Conservation (phyloP, 1,284 basidiomycete genomes). For the Papiliotrema terrestris region DNA sequence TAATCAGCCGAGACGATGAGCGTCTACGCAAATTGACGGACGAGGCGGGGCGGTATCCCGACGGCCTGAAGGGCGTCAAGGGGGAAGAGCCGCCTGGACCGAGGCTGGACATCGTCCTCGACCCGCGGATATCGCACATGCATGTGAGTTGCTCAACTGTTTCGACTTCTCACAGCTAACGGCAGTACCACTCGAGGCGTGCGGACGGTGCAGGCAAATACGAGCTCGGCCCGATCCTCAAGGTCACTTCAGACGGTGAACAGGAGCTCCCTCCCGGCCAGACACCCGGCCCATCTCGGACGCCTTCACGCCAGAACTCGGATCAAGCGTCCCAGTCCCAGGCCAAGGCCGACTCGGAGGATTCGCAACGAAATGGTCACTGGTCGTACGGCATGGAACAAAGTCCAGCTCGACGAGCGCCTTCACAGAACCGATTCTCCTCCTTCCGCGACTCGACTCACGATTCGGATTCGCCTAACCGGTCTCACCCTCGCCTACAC, state of each 20-base stretch:
- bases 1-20: slow-evolving; percentile 7
- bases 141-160: slow-evolving; percentile 33
- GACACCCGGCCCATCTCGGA: slow-evolving; percentile 18
- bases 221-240: slow-evolving; percentile 26
- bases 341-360: not conserved
- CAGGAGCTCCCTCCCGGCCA: slow-evolving; percentile 31
- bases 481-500: not conserved
- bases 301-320: slow-evolving; percentile 2
- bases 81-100: slow-evolving; percentile 39
- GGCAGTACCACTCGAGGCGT: slow-evolving; percentile 20
- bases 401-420: not conserved
- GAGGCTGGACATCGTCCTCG: slow-evolving; percentile 39
- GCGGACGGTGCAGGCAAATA: slow-evolving; percentile 19
- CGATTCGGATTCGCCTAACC: slow-evolving; percentile 4
- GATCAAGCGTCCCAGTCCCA: not conserved
- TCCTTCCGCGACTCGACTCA: slow-evolving; percentile 16
- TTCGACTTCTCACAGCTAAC: not conserved
- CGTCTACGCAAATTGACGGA: slow-evolving; percentile 17
- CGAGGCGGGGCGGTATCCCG: slow-evolving; percentile 33
- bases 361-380: slow-evolving; percentile 6
- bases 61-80: slow-evolving; percentile 31
- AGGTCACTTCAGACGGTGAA: slow-evolving; percentile 34
- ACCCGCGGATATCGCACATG: slow-evolving; percentile 35
- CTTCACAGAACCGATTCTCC: not conserved
- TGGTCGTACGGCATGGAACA: slow-evolving; percentile 6